Conservation (phyloP, 1,284 basidiomycete species). For the Ustilago sp. region DNA sequence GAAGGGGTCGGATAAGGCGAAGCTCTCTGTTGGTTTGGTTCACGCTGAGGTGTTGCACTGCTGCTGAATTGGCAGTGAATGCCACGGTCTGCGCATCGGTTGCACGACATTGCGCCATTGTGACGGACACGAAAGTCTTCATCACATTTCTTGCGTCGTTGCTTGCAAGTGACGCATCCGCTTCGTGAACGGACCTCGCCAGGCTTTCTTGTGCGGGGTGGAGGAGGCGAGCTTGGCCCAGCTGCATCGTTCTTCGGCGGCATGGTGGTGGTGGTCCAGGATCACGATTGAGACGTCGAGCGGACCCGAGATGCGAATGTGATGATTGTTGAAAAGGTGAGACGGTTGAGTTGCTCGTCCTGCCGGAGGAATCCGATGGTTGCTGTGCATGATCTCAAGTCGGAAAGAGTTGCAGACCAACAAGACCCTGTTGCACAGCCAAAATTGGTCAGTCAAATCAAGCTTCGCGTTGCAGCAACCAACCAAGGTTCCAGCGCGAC, state of each 20-base stretch:
- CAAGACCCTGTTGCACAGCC: conserved; percentile 3
- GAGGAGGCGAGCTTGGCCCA: conserved; percentile 28
- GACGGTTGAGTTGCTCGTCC: neutral
- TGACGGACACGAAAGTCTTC: conserved; percentile 51
- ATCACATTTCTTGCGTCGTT: conserved; percentile 57
- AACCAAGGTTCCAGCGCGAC: neutral
- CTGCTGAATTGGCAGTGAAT: conserved; percentile 42
- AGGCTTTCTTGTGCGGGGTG: conserved; percentile 39
- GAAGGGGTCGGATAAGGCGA: conserved; percentile 22
- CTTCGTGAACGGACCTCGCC: conserved; percentile 53
- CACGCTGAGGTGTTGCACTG: conserved; percentile 21
- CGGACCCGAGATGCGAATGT: neutral
- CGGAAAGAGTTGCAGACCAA: neutral
- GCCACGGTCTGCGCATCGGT: conserved; percentile 46
- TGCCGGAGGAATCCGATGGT: neutral
- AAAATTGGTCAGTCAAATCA: neutral
- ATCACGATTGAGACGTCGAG: neutral
- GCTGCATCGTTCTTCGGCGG: conserved; percentile 8
- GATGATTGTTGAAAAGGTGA: neutral
- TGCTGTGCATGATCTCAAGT: neutral
- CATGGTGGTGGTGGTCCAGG: conserved; percentile 8
- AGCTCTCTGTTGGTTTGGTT: conserved; percentile 15
- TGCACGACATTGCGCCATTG: conserved; percentile 47
- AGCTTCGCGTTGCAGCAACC: neutral
- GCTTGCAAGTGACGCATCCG: conserved; percentile 55